Conservation (phyloP, 805 yeast species). For the Lipomyces anomalus region DNA sequence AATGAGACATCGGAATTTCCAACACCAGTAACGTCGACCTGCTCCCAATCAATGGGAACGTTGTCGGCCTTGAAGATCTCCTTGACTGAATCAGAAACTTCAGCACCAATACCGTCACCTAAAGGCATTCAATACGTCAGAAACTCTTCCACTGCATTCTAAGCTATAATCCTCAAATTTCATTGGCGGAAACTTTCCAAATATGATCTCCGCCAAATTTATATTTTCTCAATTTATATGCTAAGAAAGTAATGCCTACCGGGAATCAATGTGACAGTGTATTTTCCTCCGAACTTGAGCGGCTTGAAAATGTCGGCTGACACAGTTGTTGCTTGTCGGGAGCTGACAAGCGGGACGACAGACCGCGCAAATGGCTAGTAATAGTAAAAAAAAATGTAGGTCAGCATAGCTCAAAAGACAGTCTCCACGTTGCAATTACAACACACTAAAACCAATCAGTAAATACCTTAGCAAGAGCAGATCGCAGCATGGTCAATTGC, state of each 20-base stretch:
- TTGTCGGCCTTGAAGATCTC: slow-evolving; percentile 79
- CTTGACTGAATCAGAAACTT: slow-evolving; percentile 89
- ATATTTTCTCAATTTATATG: not conserved
- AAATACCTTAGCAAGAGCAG: slow-evolving; percentile 13
- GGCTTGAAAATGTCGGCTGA: slow-evolving; percentile 64
- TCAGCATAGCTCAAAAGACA: not conserved
- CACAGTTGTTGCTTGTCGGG: slow-evolving; percentile 48
- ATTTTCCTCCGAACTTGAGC: slow-evolving; percentile 90
- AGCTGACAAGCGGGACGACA: slow-evolving; percentile 16
- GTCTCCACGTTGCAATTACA: no score
- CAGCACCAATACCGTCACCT: slow-evolving; percentile 97
- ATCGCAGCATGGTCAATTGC: slow-evolving; percentile 10
- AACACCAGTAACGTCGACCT: slow-evolving; percentile 55
- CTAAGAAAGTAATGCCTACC: slow-evolving; percentile 26
- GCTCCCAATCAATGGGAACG: slow-evolving; percentile 92
- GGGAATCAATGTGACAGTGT: slow-evolving; percentile 90
- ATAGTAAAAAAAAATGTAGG: not conserved
- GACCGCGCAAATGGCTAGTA: slow-evolving; percentile 14
- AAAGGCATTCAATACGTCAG: slow-evolving; percentile 1
- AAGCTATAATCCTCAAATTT: not conserved
- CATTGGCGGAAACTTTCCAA: not conserved
- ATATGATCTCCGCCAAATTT: no score
- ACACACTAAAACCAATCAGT: not conserved
- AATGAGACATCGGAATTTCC: slow-evolving; percentile 41
- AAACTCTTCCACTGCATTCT: not conserved